Evolutionary conservation across 805 yeast species (phyloP).

Genomic region (Wickerhamomyces hampshirensis): DNA sequence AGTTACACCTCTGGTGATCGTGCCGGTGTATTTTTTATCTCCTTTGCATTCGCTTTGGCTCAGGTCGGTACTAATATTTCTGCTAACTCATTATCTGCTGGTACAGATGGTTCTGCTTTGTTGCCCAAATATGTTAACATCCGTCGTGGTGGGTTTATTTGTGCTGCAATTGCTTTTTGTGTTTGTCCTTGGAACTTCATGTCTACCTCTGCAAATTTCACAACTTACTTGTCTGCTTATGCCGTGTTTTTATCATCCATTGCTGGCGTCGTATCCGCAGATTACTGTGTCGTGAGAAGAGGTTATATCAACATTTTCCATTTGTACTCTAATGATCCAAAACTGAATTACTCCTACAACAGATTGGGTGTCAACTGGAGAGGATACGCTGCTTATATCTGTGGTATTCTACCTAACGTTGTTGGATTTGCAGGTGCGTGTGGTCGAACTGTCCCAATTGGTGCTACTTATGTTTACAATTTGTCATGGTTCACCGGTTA

Average conservation of each 20-base stretch:
- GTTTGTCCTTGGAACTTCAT: constrained; percentile 84
- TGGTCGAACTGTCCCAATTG: constrained; percentile 68
- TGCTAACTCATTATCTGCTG: constrained; percentile 69
- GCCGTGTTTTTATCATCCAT: constrained; percentile 79
- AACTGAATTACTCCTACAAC: constrained; percentile 54
- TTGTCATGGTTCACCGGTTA: constrained; percentile 79
- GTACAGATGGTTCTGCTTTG: constrained; percentile 67
- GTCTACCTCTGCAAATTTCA: constrained; percentile 64
- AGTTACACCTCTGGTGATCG: constrained; percentile 53
- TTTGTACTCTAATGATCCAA: constrained; percentile 45
- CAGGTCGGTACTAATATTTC: constrained; percentile 77
- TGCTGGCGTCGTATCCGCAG: constrained; percentile 69
- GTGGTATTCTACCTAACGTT: constrained; percentile 79
- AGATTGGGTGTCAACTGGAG: constrained; percentile 75
- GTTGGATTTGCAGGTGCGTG: constrained; percentile 87
- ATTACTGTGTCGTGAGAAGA: constrained; percentile 68
- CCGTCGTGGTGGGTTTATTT: constrained; percentile 75
- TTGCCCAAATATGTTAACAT: constrained; percentile 63
- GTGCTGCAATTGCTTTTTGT: constrained; percentile 65
- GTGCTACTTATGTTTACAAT: constrained; percentile 70
- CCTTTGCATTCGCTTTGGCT: constrained; percentile 67
- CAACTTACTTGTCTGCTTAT: constrained; percentile 77
- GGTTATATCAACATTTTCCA: constrained; percentile 64
- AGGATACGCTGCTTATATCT: constrained; percentile 73
- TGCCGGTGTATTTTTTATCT: constrained; percentile 75